These are phyloP conservation scores for Straminergon stramineum DNA, from an alignment of 225 moss, liverwort and hornwort species.

Conservation along the genomic window DNA sequence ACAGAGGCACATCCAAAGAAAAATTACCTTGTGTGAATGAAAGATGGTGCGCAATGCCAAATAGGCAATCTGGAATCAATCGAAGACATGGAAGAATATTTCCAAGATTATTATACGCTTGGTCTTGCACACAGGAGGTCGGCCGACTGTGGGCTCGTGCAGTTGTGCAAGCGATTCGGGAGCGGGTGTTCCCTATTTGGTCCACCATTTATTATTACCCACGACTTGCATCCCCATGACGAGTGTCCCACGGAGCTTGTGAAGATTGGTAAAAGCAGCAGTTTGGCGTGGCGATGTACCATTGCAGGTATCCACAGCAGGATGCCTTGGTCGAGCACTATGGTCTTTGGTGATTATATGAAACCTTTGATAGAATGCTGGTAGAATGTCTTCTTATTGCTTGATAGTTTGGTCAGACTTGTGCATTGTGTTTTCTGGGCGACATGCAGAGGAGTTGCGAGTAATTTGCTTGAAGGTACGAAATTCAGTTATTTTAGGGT, in stretches of 20 bases:
- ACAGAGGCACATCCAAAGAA: neutral
- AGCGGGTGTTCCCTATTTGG: neutral
- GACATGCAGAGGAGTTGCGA: neutral
- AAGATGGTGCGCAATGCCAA: neutral
- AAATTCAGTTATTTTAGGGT: neutral
- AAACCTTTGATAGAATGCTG: neutral
- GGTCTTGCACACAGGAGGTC: neutral
- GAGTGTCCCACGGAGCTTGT: conserved; percentile 1
- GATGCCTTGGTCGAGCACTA: neutral
- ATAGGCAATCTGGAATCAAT: neutral
- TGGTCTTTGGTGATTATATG: neutral
- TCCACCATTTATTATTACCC: neutral
- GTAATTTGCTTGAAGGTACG: neutral
- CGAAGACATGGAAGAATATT: neutral
- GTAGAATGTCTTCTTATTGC: neutral
- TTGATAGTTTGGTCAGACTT: neutral
- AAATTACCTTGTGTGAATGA: neutral
- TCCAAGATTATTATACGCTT: neutral
- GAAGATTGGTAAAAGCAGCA: conserved; percentile 4
- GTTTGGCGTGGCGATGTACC: conserved; percentile 2
- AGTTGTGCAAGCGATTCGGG: neutral
- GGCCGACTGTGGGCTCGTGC: neutral
- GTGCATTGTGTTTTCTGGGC: neutral
- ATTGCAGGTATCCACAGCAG: neutral
- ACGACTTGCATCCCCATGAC: conserved; percentile 4